Base-by-base conservation (phyloP, 495 filamentous ascomycete species). In the Aspergillus nidulans region DNA sequence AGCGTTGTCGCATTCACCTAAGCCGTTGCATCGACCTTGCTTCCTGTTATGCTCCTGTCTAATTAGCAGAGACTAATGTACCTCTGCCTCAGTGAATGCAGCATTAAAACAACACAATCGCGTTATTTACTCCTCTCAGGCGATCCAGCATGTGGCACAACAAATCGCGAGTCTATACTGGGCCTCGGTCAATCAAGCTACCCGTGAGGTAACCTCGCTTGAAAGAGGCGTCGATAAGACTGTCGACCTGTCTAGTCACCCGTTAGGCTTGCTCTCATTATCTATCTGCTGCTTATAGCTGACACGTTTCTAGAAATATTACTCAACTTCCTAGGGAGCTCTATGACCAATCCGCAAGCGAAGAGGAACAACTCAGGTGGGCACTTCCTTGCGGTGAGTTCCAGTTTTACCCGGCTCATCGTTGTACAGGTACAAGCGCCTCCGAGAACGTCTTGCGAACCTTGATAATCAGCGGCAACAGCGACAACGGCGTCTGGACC, bases 121-220 rank as follows among this genome's bases (percentile, higher is more conserved):
- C 26, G 75, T 85, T 30, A 85, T 83, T 15, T 92, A 92, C 70
- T 81, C 85, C 12, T 81, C 85, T 0, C 88, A 92, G 60, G 83
- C 87, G 0, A 82, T 85, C 52, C 81, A 89, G 32, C 87, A 91
- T 71, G 81, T 95, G 38, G 90, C 88, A 20, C 86, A 91, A 68
- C 89, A 95, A 74, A 85, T 95, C 40, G 84, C 91, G 60, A 72
- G 70, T 48, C 69, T 92, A 48, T 94, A 92, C 63, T 84, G 83
- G 79, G 59, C 70, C 21, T 62, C 73, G 0, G 73, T 75, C 26
- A 77, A 56, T 9, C 66, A 71, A 63, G 77, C 79, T 36, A 70
- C 67, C 1, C 75, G 77, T 23, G 72, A 69, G 57, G 62, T 69
- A 57, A 42, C 67, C 58, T 49, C 69, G 48, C 26, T 75, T 55